Base-by-base conservation (phyloP, 352 stramenopile species). In the Phytophthora podocarpi region DNA sequence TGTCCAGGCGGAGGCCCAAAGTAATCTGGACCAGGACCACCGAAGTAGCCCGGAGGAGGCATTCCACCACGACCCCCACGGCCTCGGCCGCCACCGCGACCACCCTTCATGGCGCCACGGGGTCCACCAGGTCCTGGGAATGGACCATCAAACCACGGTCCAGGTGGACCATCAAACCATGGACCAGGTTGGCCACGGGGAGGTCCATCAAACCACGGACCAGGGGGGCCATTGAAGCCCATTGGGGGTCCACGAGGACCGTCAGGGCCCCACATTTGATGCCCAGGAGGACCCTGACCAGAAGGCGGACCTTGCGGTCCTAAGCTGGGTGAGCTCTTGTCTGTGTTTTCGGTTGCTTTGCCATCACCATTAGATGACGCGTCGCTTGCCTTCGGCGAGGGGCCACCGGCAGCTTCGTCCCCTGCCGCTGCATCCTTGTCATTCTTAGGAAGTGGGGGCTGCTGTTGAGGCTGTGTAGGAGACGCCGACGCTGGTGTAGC, bases 131-230 rank as follows among this genome's bases (percentile, higher is more conserved):
- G 72, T 30, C 80, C 79, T 30, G 83, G 83, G 28, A 88, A 90
- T 26, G 83, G 82, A 30, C 84, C 84, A 40, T 92, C 84, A 51
- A 93, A 95, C 86, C 86, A 95, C 20, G 85, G 86, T 1, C 70
- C 76, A 32, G 71, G 82, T 2, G 75, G 80, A 1, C 81, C 84
- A 43, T 95, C 80, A 61, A 90, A 95, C 83, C 83, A 92, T 18
- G 77, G 76, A 15, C 83, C 82, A 46, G 79, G 85, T 28, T 80
- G 81, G 12, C 74, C 67, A 49, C 67, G 67, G 0, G 62, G 80
- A 51, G 76, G 79, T 10, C 82, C 86, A 70, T 92, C 78, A 43
- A 89, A 91, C 79, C 86, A 91, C 2, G 79, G 80, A 15, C 82
- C 82, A 36, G 62, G 78, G 3, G 75, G 80, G 0, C 68, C 72